phyloP scores from a whole-genome alignment of 169 alveolate genomes.

The Theileria annulata region DNA sequence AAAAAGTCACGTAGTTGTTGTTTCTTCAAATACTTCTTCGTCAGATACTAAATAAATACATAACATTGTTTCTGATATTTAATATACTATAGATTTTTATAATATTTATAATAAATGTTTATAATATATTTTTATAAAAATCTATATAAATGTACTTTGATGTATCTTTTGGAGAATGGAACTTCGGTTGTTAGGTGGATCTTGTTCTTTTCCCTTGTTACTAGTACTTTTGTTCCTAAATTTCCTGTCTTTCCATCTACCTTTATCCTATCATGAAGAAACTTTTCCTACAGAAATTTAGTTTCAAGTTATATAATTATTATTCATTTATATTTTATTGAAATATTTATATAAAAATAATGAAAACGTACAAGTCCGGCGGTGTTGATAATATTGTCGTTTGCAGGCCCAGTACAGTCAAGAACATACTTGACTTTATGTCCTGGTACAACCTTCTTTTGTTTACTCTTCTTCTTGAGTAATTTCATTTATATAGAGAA shows the following conservation, averaged over 20 bases:
- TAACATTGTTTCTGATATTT: constrained; percentile 1
- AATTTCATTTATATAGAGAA: constrained; percentile 32
- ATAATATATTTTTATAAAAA: not conserved
- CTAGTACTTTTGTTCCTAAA: constrained; percentile 89
- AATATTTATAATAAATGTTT: not conserved
- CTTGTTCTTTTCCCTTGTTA: constrained; percentile 87
- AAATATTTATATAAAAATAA: constrained; percentile 13
- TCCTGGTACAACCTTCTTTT: constrained; percentile 45
- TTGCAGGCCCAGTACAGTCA: constrained; percentile 92
- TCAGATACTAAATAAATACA: constrained; percentile 87
- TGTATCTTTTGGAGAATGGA: constrained; percentile 97
- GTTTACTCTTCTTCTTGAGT: constrained; percentile 39
- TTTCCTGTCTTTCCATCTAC: constrained; percentile 95
- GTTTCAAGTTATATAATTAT: not conserved
- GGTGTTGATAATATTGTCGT: constrained; percentile 89
- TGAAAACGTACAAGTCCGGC: constrained; percentile 77
- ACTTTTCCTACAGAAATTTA: constrained; percentile 84
- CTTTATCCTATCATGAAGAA: constrained; percentile 91
- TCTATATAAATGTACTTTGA: constrained; percentile 74
- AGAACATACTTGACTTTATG: constrained; percentile 71
- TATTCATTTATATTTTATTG: not conserved
- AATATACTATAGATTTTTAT: not conserved
- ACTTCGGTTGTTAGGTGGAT: constrained; percentile 90
- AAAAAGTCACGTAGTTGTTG: constrained; percentile 96
- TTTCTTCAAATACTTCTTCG: constrained; percentile 97